phyloP scores from a whole-genome alignment of 2,329 filamentous ascomycete genomes.

The Rhytidhysteron rufulum region DNA sequence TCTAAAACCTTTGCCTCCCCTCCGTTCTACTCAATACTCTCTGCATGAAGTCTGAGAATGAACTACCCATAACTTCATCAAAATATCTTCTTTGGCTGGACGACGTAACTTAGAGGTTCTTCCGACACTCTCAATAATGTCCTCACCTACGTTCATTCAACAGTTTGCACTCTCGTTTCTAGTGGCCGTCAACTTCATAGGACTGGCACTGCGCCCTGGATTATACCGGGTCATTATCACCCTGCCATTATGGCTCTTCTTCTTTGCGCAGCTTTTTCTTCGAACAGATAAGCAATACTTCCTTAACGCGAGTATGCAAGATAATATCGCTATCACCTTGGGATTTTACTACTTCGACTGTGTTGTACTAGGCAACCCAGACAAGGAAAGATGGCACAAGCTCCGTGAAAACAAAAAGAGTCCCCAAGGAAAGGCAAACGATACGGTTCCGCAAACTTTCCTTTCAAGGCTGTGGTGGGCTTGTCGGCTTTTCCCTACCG shows the following conservation, averaged over 20 bases:
- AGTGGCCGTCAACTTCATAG: slow-evolving; percentile 10
- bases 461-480: slow-evolving; percentile 19
- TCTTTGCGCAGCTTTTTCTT: slow-evolving; percentile 16
- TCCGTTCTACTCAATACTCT: no score
- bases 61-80: no score
- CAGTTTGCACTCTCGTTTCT: slow-evolving; percentile 14
- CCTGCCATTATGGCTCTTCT: slow-evolving; percentile 12
- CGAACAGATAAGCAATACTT: slow-evolving; percentile 11
- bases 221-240: slow-evolving; percentile 6
- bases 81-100: no score
- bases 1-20: no score
- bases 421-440: slow-evolving; percentile 1
- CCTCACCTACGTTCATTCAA: slow-evolving; percentile 8
- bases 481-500: slow-evolving; percentile 10
- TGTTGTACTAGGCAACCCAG: slow-evolving; percentile 17
- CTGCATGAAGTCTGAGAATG: no score
- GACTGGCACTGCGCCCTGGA: slow-evolving; percentile 11
- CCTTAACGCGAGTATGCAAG: slow-evolving; percentile 13
- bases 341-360: slow-evolving; percentile 16
- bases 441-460: slow-evolving; percentile 7
- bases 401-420: slow-evolving; percentile 9
- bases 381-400: slow-evolving; percentile 22
- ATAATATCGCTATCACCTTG: slow-evolving; percentile 5
- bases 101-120: no score
- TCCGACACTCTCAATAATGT: no score